Evolutionary conservation across 768 basidiomycete genomes (phyloP).

Genomic region (Leccinum subgranulosum): DNA sequence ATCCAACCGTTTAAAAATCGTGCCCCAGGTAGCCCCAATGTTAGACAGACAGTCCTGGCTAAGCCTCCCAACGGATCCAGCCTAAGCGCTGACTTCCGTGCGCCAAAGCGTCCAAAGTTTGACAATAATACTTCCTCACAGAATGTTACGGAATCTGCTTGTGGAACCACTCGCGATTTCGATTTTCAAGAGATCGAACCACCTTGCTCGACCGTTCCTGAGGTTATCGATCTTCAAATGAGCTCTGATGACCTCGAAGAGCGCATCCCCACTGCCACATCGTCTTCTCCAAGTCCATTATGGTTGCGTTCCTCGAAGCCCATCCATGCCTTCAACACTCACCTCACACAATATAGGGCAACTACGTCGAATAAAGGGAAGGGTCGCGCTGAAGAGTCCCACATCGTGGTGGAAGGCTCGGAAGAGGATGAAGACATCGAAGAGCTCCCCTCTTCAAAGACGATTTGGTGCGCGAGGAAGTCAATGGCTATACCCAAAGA

Average conservation of each 20-base stretch:
- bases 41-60: constrained; percentile 18
- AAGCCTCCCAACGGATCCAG: background rate
- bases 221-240: constrained; percentile 17
- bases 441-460: constrained; percentile 10
- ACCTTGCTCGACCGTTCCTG: constrained; percentile 7
- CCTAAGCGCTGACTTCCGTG: background rate
- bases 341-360: constrained; percentile 6
- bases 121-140: background rate
- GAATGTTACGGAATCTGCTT: background rate
- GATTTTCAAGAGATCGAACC: constrained; percentile 22
- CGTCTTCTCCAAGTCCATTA: constrained; percentile 10
- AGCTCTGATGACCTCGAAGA: constrained; percentile 22
- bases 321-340: constrained; percentile 22
- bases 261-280: constrained; percentile 2
- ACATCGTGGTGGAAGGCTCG: constrained; percentile 17
- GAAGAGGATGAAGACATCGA: constrained; percentile 23
- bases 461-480: background rate
- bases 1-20: background rate
- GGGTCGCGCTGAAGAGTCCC: constrained; percentile 12
- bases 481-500: constrained; percentile 14
- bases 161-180: constrained; percentile 4
- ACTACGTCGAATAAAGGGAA: constrained; percentile 20
- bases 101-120: constrained; percentile 24
- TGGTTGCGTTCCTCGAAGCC: too few relatives aligned
- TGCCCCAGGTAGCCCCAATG: constrained; percentile 23